Evolutionary conservation across 2,329 filamentous ascomycete genomes (phyloP).

Genomic region (Scytalidium lignicola): DNA sequence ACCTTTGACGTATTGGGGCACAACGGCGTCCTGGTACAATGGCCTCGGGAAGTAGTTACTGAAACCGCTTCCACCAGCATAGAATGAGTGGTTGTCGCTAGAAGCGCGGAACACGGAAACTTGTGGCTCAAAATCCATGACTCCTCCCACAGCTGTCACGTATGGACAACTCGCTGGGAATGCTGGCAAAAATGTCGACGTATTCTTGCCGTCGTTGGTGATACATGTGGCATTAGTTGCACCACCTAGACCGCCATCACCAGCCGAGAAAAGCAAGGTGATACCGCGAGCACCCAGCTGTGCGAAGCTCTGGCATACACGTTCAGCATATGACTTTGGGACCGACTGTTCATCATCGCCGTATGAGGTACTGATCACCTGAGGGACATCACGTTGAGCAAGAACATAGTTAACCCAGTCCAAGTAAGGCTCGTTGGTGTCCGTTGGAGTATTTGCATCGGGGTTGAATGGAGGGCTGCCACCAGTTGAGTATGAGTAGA

Average conservation of each 20-base stretch:
- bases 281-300: conserved; percentile 59
- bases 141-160: conserved; percentile 57
- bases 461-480: conserved; percentile 47
- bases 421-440: conserved; percentile 62
- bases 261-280: conserved; percentile 53
- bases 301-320: conserved; percentile 56
- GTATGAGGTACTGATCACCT: conserved; percentile 59
- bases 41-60: conserved; percentile 43
- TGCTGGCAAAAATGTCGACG: conserved; percentile 48
- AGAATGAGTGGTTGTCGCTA: conserved; percentile 3
- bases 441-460: conserved; percentile 36
- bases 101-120: conserved; percentile 32
- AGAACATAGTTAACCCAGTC: conserved; percentile 45
- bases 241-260: conserved; percentile 40
- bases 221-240: conserved; percentile 17
- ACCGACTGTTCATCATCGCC: conserved; percentile 61
- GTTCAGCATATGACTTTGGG: conserved; percentile 51
- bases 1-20: conserved; percentile 34
- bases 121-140: background rate
- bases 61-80: conserved; percentile 44
- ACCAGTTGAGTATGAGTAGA: conserved; percentile 35
- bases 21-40: conserved; percentile 39
- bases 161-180: conserved; percentile 65
- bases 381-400: conserved; percentile 45
- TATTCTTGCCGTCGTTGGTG: conserved; percentile 52